Conservation (phyloP, 2,329 filamentous ascomycete genomes). For the Colletotrichum noveboracense region DNA sequence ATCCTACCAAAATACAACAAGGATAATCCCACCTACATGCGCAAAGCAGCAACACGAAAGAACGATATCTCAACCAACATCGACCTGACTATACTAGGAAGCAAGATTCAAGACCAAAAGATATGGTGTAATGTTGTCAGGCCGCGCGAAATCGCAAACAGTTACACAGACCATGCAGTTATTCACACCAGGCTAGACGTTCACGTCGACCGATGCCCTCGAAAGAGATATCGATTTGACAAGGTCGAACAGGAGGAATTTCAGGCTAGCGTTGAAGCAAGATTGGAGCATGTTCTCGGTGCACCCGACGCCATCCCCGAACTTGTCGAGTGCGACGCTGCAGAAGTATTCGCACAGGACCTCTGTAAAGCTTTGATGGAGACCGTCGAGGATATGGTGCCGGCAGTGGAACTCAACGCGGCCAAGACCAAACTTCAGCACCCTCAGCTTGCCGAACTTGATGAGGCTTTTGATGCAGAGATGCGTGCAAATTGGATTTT, state of each 20-base stretch:
- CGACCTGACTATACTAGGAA: not conserved
- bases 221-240: not conserved
- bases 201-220: not conserved
- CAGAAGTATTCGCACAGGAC: not conserved
- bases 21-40: rapidly evolving
- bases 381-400: not conserved
- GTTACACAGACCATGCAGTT: not conserved
- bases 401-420: not conserved
- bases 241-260: not conserved
- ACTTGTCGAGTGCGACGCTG: not conserved
- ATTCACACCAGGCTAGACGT: not conserved
- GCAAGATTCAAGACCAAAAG: no score
- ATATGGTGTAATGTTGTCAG: not conserved
- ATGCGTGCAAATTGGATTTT: rapidly evolving
- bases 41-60: not conserved
- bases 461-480: not conserved
- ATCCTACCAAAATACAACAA: not conserved
- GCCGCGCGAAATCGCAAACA: not conserved
- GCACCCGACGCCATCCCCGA: not conserved
- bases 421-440: no score
- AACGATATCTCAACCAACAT: not conserved
- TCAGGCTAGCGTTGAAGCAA: not conserved
- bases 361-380: not conserved
- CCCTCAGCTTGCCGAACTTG: not conserved
- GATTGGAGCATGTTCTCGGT: not conserved